Evolutionary conservation across 352 stramenopile species (phyloP), one percentile per base, ranked within the genome.

Genomic region (Labyrinthula sp.): DNA sequence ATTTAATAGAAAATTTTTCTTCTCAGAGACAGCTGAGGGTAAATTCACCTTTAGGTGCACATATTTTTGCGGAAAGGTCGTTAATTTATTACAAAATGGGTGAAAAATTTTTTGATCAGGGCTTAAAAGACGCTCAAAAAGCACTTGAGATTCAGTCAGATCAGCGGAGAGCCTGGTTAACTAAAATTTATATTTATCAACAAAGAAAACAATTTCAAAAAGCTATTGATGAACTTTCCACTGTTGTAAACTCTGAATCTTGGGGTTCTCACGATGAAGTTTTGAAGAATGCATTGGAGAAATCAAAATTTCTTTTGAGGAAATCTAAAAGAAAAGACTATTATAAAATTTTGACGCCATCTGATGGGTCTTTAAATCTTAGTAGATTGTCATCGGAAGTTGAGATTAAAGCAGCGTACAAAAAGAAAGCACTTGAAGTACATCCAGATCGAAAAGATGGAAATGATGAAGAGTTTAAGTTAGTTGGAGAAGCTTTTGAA

Each of bases 401-500:
- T 2, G 56, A 62, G 36, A 62, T 62, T 37, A 62, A 62, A 28
- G 48, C 35, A 15, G 45, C 46, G 21, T 62, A 62, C 38, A 50
- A 58, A 3, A 18, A 17, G 6, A 27, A 38, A 18, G 40, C 50
- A 15, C 50, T 61, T 2, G 49, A 50, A 12, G 40, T 45, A 20
- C 56, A 62, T 30, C 49, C 39, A 9, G 52, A 56, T 45, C 41
- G 28, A 22, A n/a, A 46, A 14, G 38, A 64, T 17, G 40, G 34
- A 21, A 30, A 47, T 18, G 48, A 52, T 15, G 35, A 54, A 12
- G 22, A 45, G 4, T 69, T 68, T 25, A 50, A 66, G 36, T n/a
- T 56, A 26, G 27, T 67, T 3, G 60, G 60, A 10, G 62, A 69
- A 17, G 62, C 40, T 9, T 33, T 69, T 4, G 62, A 69, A 30